Conservation (phyloP, 2,329 filamentous ascomycete species). For the Monosporascus sp. region DNA sequence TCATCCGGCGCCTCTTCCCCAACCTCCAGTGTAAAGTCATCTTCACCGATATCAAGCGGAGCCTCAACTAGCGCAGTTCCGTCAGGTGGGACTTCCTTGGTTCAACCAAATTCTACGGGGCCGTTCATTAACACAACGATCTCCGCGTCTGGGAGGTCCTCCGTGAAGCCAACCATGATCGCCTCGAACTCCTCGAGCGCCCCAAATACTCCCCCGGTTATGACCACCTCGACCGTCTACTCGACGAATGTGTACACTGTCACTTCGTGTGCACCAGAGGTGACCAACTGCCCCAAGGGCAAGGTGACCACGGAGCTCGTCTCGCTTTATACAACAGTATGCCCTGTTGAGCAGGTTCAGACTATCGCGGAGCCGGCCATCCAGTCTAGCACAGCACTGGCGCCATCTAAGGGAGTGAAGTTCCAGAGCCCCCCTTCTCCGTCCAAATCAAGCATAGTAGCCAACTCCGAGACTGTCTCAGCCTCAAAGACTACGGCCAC, state of each 20-base stretch:
- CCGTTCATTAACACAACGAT: constrained; percentile 13
- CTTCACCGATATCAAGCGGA: not conserved
- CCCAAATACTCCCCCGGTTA: constrained; percentile 3
- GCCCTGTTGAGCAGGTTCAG: constrained; percentile 16
- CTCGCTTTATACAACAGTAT: constrained; percentile 26
- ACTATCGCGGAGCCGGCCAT: constrained; percentile 3
- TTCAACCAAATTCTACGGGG: constrained; percentile 9
- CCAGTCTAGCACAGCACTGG: not conserved
- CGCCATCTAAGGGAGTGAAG: not conserved
- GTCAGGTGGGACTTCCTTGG: constrained; percentile 11
- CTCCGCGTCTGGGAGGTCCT: not conserved
- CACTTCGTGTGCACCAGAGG: constrained; percentile 20
- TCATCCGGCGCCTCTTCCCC: not conserved
- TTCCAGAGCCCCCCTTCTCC: not conserved
- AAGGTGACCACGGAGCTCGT: constrained; percentile 25
- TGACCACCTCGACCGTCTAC: constrained; percentile 24
- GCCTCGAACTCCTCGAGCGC: constrained; percentile 8
- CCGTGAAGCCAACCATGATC: constrained; percentile 2
- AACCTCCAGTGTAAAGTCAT: not conserved
- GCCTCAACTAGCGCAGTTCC: constrained; percentile 1
- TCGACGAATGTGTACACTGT: constrained; percentile 25
- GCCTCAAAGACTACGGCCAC: constrained; percentile 4
- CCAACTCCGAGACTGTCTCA: constrained; percentile 3
- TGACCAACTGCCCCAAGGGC: constrained; percentile 22
- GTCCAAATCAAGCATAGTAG: constrained; percentile 1